A percentile compares a stretch with the other conserved stretches of the same genome.
Evolutionary conservation across 805 yeast species (phyloP).

Genomic region (Teunomyces funiuensis): DNA sequence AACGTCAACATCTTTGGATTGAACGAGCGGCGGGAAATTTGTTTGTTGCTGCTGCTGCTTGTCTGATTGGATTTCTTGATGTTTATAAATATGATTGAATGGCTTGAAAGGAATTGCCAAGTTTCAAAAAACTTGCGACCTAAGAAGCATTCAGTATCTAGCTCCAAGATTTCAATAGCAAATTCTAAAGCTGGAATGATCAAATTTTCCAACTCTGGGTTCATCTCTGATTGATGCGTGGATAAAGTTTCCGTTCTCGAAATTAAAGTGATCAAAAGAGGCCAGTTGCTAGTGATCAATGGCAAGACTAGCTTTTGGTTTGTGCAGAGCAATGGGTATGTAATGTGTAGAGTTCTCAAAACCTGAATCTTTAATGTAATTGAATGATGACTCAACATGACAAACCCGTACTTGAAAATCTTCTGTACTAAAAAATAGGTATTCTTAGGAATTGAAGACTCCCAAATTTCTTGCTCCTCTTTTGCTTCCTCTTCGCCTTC

Average conservation of each 20-base stretch:
- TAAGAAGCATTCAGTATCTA: slow-evolving; percentile 47
- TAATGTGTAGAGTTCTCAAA: slow-evolving; percentile 41
- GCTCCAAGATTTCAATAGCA: slow-evolving; percentile 23
- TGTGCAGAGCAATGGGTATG: slow-evolving; percentile 33
- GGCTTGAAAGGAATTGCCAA: slow-evolving; percentile 30
- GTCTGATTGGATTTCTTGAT: neutral
- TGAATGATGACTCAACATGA: slow-evolving; percentile 68
- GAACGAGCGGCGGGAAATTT: slow-evolving; percentile 12
- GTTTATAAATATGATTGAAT: slow-evolving; percentile 1
- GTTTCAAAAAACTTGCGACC: slow-evolving; percentile 46
- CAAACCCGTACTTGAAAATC: slow-evolving; percentile 67
- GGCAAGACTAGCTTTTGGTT: slow-evolving; percentile 33
- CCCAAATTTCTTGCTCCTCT: slow-evolving; percentile 47
- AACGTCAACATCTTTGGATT: slow-evolving; percentile 22
- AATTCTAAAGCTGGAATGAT: slow-evolving; percentile 31
- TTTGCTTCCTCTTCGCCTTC: slow-evolving; percentile 30
- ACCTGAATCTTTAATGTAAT: slow-evolving; percentile 55
- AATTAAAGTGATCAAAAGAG: slow-evolving; percentile 22
- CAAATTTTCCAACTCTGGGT: slow-evolving; percentile 16
- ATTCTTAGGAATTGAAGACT: slow-evolving; percentile 60
- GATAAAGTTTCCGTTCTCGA: slow-evolving; percentile 13
- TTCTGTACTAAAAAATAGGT: slow-evolving; percentile 60
- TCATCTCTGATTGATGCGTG: neutral
- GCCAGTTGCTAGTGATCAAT: slow-evolving; percentile 35
- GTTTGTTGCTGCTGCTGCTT: slow-evolving; percentile 8